Percentiles rank a stretch among this genome's conserved stretches.
Evolutionary conservation across 371 early-diverging fungal species (phyloP).

Genomic region (Mucor piriformis): DNA sequence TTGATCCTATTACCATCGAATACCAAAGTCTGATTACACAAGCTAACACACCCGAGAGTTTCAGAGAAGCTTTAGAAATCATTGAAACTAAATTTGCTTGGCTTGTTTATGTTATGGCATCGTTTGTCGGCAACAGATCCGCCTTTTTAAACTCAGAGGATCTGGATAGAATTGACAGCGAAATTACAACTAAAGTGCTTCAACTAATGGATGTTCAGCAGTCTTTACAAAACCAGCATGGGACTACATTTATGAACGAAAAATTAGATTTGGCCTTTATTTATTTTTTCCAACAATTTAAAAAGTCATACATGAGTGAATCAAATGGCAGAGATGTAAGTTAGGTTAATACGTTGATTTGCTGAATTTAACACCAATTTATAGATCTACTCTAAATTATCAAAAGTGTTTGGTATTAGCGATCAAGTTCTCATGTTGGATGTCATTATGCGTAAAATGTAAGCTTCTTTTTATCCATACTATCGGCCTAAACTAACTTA

Average conservation of each 20-base stretch:
- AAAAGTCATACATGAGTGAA: conserved; percentile 76
- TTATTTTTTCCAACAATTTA: conserved; percentile 77
- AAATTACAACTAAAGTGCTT: conserved; percentile 61
- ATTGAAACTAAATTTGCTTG: conserved; percentile 78
- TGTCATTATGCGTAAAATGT: conserved; percentile 74
- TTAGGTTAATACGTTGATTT: neutral
- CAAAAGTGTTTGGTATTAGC: conserved; percentile 57
- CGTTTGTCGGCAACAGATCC: conserved; percentile 67
- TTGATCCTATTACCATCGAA: conserved; percentile 68
- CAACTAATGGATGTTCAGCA: conserved; percentile 61
- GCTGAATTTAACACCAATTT: too few species aligned
- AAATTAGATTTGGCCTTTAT: conserved; percentile 77
- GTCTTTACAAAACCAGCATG: conserved; percentile 46
- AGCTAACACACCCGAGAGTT: conserved; percentile 27
- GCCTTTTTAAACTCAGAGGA: conserved; percentile 67
- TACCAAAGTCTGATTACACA: conserved; percentile 56
- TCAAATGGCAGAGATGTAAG: conserved; percentile 30
- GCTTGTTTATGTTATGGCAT: conserved; percentile 80
- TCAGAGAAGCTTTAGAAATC: conserved; percentile 52
- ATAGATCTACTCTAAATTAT: conserved; percentile 58
- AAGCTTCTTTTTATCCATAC: conserved; percentile 9
- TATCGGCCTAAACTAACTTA: neutral
- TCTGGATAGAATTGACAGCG: conserved; percentile 68
- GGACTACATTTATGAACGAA: conserved; percentile 49
- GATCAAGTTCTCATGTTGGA: conserved; percentile 65